Evolutionary conservation across 1,284 basidiomycete genomes (phyloP), one percentile per base, ranked within the genome.

Genomic region (Paramarasmius palmivorus): DNA sequence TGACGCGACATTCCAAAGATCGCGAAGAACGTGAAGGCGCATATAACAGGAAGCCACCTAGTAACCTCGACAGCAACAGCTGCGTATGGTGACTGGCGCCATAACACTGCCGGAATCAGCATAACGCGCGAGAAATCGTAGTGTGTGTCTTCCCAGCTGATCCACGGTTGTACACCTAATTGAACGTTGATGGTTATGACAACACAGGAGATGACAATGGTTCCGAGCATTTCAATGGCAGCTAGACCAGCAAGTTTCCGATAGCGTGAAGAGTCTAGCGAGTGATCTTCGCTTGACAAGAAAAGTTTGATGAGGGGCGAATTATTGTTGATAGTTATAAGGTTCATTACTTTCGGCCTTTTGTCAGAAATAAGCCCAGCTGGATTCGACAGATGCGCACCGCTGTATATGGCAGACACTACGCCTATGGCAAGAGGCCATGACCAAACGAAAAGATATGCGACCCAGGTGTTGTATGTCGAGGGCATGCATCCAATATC

Each of bases 1-100:
- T 90, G 87, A 50, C 82, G 79, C 0, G 84, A 84, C 41, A 88
- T 80, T 0, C 87, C 86, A 61, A 89, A 87, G 70, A 86, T 84
- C 1, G 61, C 69, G 64, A 88, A 86, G 73, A 88, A 88, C 37
- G 85, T 22, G 56, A 79, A 56, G 0, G 77, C 78, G 49, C 76
- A 77, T 9, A 76, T 10, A 20, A 78, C 54, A 23, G 68, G 12
- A 3, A 71, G 32, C 74, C 78, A 84, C 17, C 79, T 72, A 4
- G 60, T 67, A 17, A 73, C 37, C 59, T 81, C 74, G 2, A 76
- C 9, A 0, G 60, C 48, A 10, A 55, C 49, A 0, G 57, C 55
- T 0, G 36, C 3, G 0, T 41, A 0, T 7, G 37, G 44, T 20
- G 51, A 49, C 2, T 14, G 32, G n/a, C 65, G 67, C 76, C 79